Evolutionary conservation across 2,329 filamentous ascomycete species (phyloP).

Genomic region (Daldinia sp.): DNA sequence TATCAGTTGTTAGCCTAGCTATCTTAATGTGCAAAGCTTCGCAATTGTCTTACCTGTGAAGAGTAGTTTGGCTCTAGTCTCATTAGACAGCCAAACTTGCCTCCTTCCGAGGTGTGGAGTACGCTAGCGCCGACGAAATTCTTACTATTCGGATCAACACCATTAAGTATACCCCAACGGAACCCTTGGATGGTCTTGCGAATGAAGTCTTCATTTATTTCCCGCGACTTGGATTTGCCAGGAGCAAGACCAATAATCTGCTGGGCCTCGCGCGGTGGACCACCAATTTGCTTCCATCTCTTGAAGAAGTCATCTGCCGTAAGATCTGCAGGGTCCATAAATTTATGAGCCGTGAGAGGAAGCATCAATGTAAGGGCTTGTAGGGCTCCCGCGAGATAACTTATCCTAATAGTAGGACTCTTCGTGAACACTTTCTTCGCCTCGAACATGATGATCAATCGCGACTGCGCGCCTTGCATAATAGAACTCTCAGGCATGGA

Average conservation of each 20-base stretch:
- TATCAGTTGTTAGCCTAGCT: slow-evolving; percentile 39
- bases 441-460: slow-evolving; percentile 96
- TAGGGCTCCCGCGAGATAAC: slow-evolving; percentile 91
- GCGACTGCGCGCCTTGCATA: slow-evolving; percentile 78
- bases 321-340: slow-evolving; percentile 93
- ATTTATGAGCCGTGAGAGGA: slow-evolving; percentile 90
- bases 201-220: slow-evolving; percentile 78
- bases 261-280: slow-evolving; percentile 86
- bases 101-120: slow-evolving; percentile 81
- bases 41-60: slow-evolving; percentile 77
- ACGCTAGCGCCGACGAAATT: slow-evolving; percentile 95
- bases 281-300: slow-evolving; percentile 98
- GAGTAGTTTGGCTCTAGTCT: slow-evolving; percentile 94
- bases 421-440: slow-evolving; percentile 83
- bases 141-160: slow-evolving; percentile 90
- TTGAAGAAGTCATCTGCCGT: slow-evolving; percentile 97
- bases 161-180: slow-evolving; percentile 85
- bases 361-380: slow-evolving; percentile 93
- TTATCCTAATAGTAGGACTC: slow-evolving; percentile 91
- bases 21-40: background rate
- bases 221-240: slow-evolving; percentile 67
- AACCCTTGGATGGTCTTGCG: slow-evolving; percentile 83
- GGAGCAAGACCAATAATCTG: slow-evolving; percentile 78
- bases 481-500: slow-evolving; percentile 87
- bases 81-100: slow-evolving; percentile 94